Evolutionary conservation across 2,329 filamentous ascomycete species (phyloP), one percentile per base, ranked within the genome.

Genomic region (Cryphonectria japonica): DNA sequence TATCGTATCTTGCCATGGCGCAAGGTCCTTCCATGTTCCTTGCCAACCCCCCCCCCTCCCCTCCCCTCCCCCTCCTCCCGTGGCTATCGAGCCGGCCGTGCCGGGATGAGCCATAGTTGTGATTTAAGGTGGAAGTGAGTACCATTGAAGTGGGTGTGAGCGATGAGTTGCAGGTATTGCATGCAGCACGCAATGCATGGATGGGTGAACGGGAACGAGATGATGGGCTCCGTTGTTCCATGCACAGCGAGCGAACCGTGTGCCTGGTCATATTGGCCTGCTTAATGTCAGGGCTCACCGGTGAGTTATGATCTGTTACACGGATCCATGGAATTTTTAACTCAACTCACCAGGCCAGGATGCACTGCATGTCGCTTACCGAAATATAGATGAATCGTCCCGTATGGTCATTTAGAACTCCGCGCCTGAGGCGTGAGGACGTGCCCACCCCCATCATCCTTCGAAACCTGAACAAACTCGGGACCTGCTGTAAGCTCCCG

Each of bases 121-220:
- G 7, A 22, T n/a, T 50, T 57, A 69, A 67, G 62, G 69, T 71
- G 69, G 66, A 32, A 50, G 43, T 22, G 54, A 52, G 39, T 26
- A 64, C 52, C 62, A 54, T 62, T 52, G 22, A 43, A 37, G 71
- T 65, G 71, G 71, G 66, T 71, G 71, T 67, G 69, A 54, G 41
- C 69, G 71, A 71, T 73, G 71, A 71, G 71, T 68, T 73, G 71
- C 71, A 72, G 69, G 43, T 71, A 72, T 72, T 70, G 71, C 69
- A 66, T 72, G 71, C 71, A 73, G 71, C 69, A 71, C 69, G 71
- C 67, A 69, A 69, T 64, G 69, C 71, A 73, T 67, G 71, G 71
- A 52, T 71, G 63, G 63, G 62, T 61, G 71, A 69, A 71, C 69
- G 39, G 54, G 67, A 71, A 64, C 69, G 71, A 72, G 69, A 72